These are phyloP conservation scores for Calvatia gigantea DNA, from an alignment of 768 basidiomycete genomes.

Conservation along the genomic window DNA sequence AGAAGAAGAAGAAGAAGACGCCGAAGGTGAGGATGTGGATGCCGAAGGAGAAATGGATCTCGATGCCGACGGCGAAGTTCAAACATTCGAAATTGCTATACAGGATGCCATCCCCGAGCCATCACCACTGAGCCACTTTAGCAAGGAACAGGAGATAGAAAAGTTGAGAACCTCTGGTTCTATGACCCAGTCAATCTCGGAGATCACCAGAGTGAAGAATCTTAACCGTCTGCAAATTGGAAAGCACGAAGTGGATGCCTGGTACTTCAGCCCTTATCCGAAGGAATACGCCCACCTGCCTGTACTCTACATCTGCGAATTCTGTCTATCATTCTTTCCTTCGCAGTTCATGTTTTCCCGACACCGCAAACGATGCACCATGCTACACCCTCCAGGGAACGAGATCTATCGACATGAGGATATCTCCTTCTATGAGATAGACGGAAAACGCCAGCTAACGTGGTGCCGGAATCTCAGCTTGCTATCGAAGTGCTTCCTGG, in stretches of 20 bases:
- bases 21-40: slow-evolving; percentile 52
- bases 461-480: slow-evolving; percentile 98
- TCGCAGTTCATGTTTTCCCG: slow-evolving; percentile 88
- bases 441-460: slow-evolving; percentile 91
- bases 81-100: slow-evolving; percentile 62
- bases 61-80: slow-evolving; percentile 71
- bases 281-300: slow-evolving; percentile 97
- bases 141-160: slow-evolving; percentile 98
- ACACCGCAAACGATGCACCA: slow-evolving; percentile 87
- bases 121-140: slow-evolving; percentile 63
- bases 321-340: slow-evolving; percentile 92
- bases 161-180: slow-evolving; percentile 96
- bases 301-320: slow-evolving; percentile 96
- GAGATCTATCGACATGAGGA: slow-evolving; percentile 99
- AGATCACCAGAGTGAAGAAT: slow-evolving; percentile 98
- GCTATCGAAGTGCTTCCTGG: slow-evolving; percentile 96
- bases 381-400: slow-evolving; percentile 95
- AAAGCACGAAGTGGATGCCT: slow-evolving; percentile 95
- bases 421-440: slow-evolving; percentile 97
- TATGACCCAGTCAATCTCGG: slow-evolving; percentile 98
- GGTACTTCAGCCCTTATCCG: slow-evolving; percentile 99
- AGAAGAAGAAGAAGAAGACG: slow-evolving; percentile 48
- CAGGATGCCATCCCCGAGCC: slow-evolving; percentile 49
- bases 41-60: slow-evolving; percentile 73
- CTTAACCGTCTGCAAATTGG: slow-evolving; percentile 96